Base-by-base conservation (phyloP, 805 yeast species). In the Torulaspora maleeae region DNA sequence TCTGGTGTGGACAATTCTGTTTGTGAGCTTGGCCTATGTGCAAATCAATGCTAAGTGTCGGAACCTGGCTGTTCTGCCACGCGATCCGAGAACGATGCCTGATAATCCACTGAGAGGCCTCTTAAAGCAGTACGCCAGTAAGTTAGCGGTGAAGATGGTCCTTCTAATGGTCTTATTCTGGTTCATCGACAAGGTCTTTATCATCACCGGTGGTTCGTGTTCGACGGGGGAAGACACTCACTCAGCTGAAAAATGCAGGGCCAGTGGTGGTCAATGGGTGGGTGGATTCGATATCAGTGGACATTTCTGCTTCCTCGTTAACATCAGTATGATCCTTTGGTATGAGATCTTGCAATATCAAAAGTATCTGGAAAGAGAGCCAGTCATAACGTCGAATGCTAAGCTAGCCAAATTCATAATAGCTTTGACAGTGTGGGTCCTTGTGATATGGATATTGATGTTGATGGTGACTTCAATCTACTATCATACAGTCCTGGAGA, bases 401-500 rank as follows among this genome's bases (percentile, higher is more conserved):
- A 32, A 13, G n/a, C 41, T 43, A 41, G 35, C 41, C 27, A 46
- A 36, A 27, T 34, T 39, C 12, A 45, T 47, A 2, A 15, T 56
- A 13, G 33, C 13, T 2, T 15, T 29, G 3, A 41, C 47, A 3
- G 5, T 58, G 1, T 10, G 41, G 7, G 51, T 58, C 1, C 49
- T 71, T 13, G n/a, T 44, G 2, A 47, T 63, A 2, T 87, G 91
- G 82, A 79, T 83, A 79, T 38, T 50, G 13, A 43, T 70, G 30
- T 69, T 89, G 27, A 65, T 82, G 15, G 78, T 87, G 73, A 91
- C 98, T 1, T 76, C 89, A 38, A 69, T 83, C 11, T 86, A 86
- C 62, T 91, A 89, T 71, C 98, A 91, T 65, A 80, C 93, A 1
- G 58, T 83, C 9, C 44, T 66, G 1, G 98, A 91, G 60, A 89